These are phyloP conservation scores for Mucor racemosus DNA, from an alignment of 371 early-diverging fungal species.

Conservation along the genomic window DNA sequence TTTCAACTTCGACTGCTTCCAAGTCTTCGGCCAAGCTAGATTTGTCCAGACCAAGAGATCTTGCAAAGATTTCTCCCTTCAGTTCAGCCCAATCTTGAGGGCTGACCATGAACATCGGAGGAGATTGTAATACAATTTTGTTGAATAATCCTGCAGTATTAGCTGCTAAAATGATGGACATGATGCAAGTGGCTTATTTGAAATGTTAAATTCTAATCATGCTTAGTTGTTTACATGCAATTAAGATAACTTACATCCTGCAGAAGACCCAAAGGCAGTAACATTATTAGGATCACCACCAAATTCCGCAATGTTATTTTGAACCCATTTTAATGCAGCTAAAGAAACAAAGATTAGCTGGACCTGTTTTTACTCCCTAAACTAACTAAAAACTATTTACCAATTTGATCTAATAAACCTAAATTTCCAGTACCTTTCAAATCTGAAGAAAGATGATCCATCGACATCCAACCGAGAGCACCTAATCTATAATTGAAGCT, in stretches of 20 bases:
- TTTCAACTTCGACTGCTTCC: constrained; percentile 26
- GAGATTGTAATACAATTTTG: constrained; percentile 34
- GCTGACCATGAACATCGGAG: constrained; percentile 39
- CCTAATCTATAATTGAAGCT: no score
- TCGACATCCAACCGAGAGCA: no score
- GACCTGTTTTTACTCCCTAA: background rate
- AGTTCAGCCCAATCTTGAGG: constrained; percentile 39
- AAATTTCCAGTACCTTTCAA: no score
- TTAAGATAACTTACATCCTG: constrained; percentile 30
- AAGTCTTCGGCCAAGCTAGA: constrained; percentile 24
- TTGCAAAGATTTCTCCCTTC: constrained; percentile 36
- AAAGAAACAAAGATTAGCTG: background rate
- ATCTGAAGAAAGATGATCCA: no score
- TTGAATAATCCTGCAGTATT: constrained; percentile 29
- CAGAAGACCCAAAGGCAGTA: constrained; percentile 47
- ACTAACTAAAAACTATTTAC: constrained; percentile 16
- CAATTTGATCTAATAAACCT: constrained; percentile 44
- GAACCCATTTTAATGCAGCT: constrained; percentile 40
- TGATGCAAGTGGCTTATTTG: constrained; percentile 23
- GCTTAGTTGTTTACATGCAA: no score
- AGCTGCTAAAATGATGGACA: constrained; percentile 30
- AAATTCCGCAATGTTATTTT: constrained; percentile 33
- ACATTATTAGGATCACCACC: constrained; percentile 41
- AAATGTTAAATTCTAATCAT: background rate
- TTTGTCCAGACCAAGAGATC: constrained; percentile 29